Evolutionary conservation across 2,329 filamentous ascomycete species (phyloP), one percentile per base, ranked within the genome.

Genomic region (Fusarium liriodendri): DNA sequence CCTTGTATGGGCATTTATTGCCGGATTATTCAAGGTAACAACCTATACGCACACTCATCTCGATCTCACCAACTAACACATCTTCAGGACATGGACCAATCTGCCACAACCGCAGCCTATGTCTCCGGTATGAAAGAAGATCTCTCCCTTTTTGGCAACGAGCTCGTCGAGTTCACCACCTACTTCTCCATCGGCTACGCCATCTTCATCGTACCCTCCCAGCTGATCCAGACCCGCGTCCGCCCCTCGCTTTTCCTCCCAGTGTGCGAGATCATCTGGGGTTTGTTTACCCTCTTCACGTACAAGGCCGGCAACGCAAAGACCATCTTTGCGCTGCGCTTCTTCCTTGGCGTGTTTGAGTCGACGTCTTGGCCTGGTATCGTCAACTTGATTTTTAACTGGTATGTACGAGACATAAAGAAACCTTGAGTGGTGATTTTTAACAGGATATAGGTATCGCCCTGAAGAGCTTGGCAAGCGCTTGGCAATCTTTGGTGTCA

Each of bases 151-250:
- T 76, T 66, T 6, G 71, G 75, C 0, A 77, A 77, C 4, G 71
- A 77, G 40, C 5, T 77, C 6, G 75, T 77, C 0, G 73, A 77
- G 6, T 77, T 77, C n/a, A 77, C 75, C 1, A 77, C 75, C 0
- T 77, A 77, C 20, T 77, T 77, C 37, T 76, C 75, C 16, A 77
- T 77, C 14, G 73, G 75, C 3, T 77, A 77, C 20, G 73, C 75
- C 0, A 37, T 77, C 5, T 77, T 77, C 3, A 77, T 77, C 2
- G 73, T 77, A 0, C 75, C 75, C 0, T 77, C 75, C 0, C 75
- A 77, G 9, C 42, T 77, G 9, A 75, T 77, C 9, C 75, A 77
- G 5, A 77, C 75, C 0, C 71, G 75, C 10, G 55, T 77, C 9
- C 71, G 75, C 3, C 75, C 75, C 8, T 77, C 75, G 1, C 20